A percentile compares a stretch with the other conserved stretches of the same genome.
Conservation (phyloP, 2,329 filamentous ascomycete genomes). For the Apiospora saccharicola region DNA sequence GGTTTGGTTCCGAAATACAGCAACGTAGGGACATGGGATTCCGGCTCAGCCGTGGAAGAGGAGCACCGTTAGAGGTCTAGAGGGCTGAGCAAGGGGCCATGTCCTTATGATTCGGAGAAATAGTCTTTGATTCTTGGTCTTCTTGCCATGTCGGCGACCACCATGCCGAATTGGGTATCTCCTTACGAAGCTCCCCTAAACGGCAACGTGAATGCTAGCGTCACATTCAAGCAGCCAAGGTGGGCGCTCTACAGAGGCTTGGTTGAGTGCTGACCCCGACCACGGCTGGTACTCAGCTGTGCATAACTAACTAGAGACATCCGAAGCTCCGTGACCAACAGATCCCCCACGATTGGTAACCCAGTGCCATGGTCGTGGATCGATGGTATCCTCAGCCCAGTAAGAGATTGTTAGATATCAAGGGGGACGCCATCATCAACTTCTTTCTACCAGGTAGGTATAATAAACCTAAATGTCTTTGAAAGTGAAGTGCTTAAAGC, state of each 20-base stretch:
- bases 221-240: neutral
- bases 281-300: neutral
- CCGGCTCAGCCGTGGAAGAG: neutral
- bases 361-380: neutral
- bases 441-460: neutral
- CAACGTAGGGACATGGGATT: neutral
- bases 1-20: neutral
- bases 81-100: neutral
- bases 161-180: neutral
- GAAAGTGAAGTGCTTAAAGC: neutral
- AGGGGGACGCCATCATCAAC: neutral
- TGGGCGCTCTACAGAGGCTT: neutral
- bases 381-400: neutral
- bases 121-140: neutral
- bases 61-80: neutral
- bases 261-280: constrained; percentile 1
- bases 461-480: neutral
- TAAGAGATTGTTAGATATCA: neutral
- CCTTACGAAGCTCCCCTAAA: neutral
- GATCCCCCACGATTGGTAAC: neutral
- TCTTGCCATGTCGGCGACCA: too few relatives aligned
- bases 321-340: neutral
- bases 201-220: neutral
- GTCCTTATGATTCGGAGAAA: neutral
- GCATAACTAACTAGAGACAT: neutral